phyloP scores from a whole-genome alignment of 2,329 filamentous ascomycete genomes.

The Ascochyta pisi region DNA sequence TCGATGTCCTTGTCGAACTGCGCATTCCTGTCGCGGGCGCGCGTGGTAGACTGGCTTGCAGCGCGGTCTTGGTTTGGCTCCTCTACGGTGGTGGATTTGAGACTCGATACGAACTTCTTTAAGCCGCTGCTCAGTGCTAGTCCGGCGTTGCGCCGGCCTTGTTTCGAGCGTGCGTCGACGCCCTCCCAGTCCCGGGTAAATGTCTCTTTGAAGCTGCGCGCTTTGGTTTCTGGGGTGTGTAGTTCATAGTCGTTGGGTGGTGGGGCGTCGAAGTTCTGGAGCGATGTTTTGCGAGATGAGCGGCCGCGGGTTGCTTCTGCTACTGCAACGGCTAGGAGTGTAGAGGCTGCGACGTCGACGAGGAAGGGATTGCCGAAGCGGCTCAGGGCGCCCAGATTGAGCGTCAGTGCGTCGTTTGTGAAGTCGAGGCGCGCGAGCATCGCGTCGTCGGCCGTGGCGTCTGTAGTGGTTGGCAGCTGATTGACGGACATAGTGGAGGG shows the following conservation, averaged over 20 bases:
- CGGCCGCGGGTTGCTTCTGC: slow-evolving; percentile 51
- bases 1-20: slow-evolving; percentile 49
- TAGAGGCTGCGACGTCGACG: slow-evolving; percentile 53
- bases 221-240: slow-evolving; percentile 33
- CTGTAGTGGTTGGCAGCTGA: slow-evolving; percentile 45
- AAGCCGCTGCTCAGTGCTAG: slow-evolving; percentile 16
- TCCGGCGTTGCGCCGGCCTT: slow-evolving; percentile 34
- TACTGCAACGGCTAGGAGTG: slow-evolving; percentile 54
- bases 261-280: slow-evolving; percentile 40
- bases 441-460: slow-evolving; percentile 45
- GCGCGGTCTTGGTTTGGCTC: slow-evolving; percentile 13
- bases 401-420: slow-evolving; percentile 48
- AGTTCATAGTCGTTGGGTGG: slow-evolving; percentile 35
- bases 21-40: slow-evolving; percentile 3
- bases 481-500: slow-evolving; percentile 43
- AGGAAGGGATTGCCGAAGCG: slow-evolving; percentile 55
- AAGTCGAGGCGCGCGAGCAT: slow-evolving; percentile 56
- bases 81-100: slow-evolving; percentile 26
- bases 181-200: slow-evolving; percentile 44
- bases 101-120: slow-evolving; percentile 21
- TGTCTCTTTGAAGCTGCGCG: slow-evolving; percentile 39
- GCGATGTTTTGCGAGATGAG: slow-evolving; percentile 22
- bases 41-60: slow-evolving; percentile 8
- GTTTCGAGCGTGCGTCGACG: slow-evolving; percentile 13
- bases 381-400: slow-evolving; percentile 54